Percentiles rank a stretch among this genome's conserved stretches.
These are phyloP conservation scores for Acer negundo DNA, from an alignment of 345 rosid genomes.

Conservation along the genomic window DNA sequence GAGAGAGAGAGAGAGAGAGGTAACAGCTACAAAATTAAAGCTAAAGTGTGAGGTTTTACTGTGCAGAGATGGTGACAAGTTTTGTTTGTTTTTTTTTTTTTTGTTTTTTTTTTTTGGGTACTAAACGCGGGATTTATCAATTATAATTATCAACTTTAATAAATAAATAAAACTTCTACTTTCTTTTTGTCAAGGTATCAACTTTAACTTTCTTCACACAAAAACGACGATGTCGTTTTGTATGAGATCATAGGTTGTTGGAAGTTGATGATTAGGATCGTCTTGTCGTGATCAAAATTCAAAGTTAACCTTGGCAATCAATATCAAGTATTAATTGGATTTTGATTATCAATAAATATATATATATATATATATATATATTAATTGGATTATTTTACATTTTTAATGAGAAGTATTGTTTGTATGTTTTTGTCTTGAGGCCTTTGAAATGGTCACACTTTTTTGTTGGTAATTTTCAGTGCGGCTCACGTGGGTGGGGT, in stretches of 20 bases:
- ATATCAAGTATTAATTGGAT: too few species aligned
- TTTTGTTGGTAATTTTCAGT: slow-evolving; percentile 14
- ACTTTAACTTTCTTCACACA: not conserved
- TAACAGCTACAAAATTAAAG: slow-evolving; percentile 16
- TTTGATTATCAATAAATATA: too few species aligned
- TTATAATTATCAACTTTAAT: not conserved
- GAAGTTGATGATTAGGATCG: not conserved
- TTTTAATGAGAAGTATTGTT: not conserved
- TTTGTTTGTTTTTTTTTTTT: not conserved
- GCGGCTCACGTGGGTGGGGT: slow-evolving; percentile 48
- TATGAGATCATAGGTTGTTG: not conserved
- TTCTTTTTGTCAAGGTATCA: not conserved
- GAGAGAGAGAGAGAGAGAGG: slow-evolving; percentile 1
- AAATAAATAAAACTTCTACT: not conserved
- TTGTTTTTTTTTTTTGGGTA: slow-evolving; percentile 20
- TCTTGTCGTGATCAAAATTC: slow-evolving; percentile 8
- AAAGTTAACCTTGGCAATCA: not conserved
- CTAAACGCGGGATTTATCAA: slow-evolving; percentile 39
- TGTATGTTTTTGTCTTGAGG: not conserved
- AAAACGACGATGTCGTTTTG: slow-evolving; percentile 1
- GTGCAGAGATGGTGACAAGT: slow-evolving; percentile 36
- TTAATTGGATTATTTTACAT: too few species aligned
- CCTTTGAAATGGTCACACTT: not conserved
- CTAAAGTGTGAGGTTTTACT: slow-evolving; percentile 25
- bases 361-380: too few species aligned